Base-by-base conservation (phyloP, 2,329 filamentous ascomycete species). In the Nemania bipapillata region DNA sequence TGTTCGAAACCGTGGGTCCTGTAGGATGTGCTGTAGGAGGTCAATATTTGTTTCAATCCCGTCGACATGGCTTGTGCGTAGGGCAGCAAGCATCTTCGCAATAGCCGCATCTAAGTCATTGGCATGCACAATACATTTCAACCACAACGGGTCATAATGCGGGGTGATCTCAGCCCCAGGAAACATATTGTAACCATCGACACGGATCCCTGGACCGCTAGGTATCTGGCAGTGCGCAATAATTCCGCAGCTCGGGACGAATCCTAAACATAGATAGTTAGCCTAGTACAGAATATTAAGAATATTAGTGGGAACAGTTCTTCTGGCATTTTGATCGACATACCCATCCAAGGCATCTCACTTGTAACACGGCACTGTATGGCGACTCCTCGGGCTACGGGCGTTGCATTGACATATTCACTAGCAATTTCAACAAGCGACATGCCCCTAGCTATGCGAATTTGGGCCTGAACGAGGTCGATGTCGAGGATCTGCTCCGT, bases 331-430 rank as follows among this genome's bases (percentile, higher is more conserved):
- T 35, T 35, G 11, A n/a, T 47, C 15, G 4, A 20, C 42, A n/a
- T 47, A 47, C 42, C 42, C 42, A 47, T 47, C 42, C 42, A 47
- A 7, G 42, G 42, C 42, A 47, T 47, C 42, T 47, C 42, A 47
- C 12, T n/a, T 47, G 42, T 47, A 8, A 47, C 42, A 7, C 42
- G 42, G 20, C 42, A 47, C n/a, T 47, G 42, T 15, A 47, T 47
- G n/a, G 42, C 42, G 7, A 47, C 15, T 47, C 42, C 50, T 6
- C 17, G 50, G 12, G 28, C 28, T 20, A 20, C 28, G 15, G 28
- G 50, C 20, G 50, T 32, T 1, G 12, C 50, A n/a, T 53, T 32
- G 28, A 35, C 28, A 6, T 20, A 20, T 20, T 32, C 17, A 4
- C 8, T 53, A 17, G 26, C 50, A 9, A 53, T 3, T 17, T 53